Percentiles rank a stretch among this genome's conserved stretches.
phyloP scores from a whole-genome alignment of 805 yeast genomes.

The Wickerhamiella domercqiae region DNA sequence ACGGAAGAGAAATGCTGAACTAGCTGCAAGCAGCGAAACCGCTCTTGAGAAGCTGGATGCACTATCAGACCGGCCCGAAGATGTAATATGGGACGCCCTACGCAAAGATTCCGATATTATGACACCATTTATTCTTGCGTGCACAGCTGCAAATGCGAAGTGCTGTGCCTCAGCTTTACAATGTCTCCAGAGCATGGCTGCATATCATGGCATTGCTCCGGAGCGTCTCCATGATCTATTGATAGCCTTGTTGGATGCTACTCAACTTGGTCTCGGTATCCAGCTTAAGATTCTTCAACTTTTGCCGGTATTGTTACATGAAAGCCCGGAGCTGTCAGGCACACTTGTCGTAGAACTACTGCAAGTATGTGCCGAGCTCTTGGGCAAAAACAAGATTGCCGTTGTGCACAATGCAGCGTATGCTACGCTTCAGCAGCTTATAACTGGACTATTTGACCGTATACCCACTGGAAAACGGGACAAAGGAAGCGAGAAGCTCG shows the following conservation, averaged over 20 bases:
- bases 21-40: slow-evolving; percentile 28
- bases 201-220: slow-evolving; percentile 38
- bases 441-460: slow-evolving; percentile 63
- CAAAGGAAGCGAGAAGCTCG: slow-evolving; percentile 18
- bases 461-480: slow-evolving; percentile 26
- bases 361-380: slow-evolving; percentile 56
- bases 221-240: slow-evolving; percentile 38
- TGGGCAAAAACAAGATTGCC: slow-evolving; percentile 49
- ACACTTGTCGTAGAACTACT: slow-evolving; percentile 42
- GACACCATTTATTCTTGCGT: slow-evolving; percentile 55
- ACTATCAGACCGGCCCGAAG: slow-evolving; percentile 9
- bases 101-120: slow-evolving; percentile 34
- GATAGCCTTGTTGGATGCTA: slow-evolving; percentile 55
- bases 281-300: slow-evolving; percentile 78
- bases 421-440: slow-evolving; percentile 80
- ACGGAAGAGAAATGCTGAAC: slow-evolving; percentile 53
- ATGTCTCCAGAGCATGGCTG: slow-evolving; percentile 47
- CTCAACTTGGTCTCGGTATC: slow-evolving; percentile 61
- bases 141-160: slow-evolving; percentile 61
- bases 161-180: slow-evolving; percentile 58
- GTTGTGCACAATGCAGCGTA: slow-evolving; percentile 82
- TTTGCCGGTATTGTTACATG: slow-evolving; percentile 57
- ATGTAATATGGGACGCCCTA: slow-evolving; percentile 5
- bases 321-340: slow-evolving; percentile 37
- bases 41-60: slow-evolving; percentile 13